These are phyloP conservation scores for Vanderwaltozyma tropicalis DNA, from an alignment of 805 yeast species.

Conservation along the genomic window DNA sequence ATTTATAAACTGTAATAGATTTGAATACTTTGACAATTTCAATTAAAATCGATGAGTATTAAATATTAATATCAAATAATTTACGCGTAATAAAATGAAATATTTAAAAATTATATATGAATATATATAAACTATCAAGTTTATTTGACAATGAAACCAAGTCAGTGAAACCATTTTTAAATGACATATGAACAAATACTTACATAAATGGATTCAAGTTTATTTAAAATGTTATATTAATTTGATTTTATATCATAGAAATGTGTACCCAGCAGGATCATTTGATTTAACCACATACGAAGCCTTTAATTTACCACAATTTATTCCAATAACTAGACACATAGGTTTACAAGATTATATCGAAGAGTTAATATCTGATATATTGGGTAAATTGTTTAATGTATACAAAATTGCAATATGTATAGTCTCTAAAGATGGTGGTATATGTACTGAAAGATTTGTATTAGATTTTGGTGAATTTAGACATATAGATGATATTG, in stretches of 20 bases:
- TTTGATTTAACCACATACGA: slow-evolving; percentile 30
- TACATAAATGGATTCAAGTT: slow-evolving; percentile 20
- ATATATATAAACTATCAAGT: no score
- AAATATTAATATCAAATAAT: no score
- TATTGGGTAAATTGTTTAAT: slow-evolving; percentile 17
- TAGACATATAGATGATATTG: slow-evolving; percentile 14
- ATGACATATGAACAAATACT: not conserved
- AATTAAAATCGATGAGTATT: no score
- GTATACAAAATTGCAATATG: slow-evolving; percentile 17
- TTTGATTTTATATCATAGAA: slow-evolving; percentile 28
- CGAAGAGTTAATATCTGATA: slow-evolving; percentile 24
- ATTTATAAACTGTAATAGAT: no score
- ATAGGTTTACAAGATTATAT: slow-evolving; percentile 35
- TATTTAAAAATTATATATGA: no score
- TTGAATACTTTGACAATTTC: no score
- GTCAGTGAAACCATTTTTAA: not conserved
- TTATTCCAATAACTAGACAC: slow-evolving; percentile 36
- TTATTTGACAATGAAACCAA: no score
- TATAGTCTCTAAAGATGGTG: slow-evolving; percentile 13
- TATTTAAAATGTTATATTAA: slow-evolving; percentile 32
- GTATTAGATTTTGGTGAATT: slow-evolving; percentile 26
- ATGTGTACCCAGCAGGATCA: slow-evolving; percentile 29
- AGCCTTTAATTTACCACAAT: slow-evolving; percentile 33
- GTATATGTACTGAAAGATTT: slow-evolving; percentile 21
- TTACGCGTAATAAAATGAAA: no score